Conservation (phyloP, 2,329 filamentous ascomycete species). For the Pseudocercospora vitis region DNA sequence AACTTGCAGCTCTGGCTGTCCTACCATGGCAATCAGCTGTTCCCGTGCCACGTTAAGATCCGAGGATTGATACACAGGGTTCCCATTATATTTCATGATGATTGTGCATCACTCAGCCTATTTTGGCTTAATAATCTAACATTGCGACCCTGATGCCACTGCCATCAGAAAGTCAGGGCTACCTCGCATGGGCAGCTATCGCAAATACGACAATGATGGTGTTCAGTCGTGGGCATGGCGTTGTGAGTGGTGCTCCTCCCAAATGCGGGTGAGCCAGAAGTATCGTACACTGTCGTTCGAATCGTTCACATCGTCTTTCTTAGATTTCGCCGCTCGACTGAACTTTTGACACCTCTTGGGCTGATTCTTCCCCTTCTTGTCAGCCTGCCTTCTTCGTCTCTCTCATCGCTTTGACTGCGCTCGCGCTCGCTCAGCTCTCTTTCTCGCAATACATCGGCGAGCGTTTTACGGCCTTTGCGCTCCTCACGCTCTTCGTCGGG, state of each 20-base stretch:
- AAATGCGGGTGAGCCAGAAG: not conserved
- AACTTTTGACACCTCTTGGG: not conserved
- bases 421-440: constrained; percentile 29
- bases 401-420: constrained; percentile 20
- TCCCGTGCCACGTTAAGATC: not conserved
- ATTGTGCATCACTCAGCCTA: not conserved
- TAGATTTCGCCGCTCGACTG: not conserved
- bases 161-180: not conserved
- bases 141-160: not conserved
- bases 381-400: constrained; percentile 1
- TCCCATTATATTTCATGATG: not conserved
- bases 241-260: not conserved
- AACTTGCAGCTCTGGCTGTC: constrained; percentile 1
- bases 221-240: not conserved
- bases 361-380: not conserved
- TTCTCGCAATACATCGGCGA: constrained; percentile 33
- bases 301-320: constrained; percentile 6
- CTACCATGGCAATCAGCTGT: constrained; percentile 4
- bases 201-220: not conserved
- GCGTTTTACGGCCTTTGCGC: constrained; percentile 37
- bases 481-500: constrained; percentile 44
- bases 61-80: not conserved
- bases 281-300: constrained; percentile 9
- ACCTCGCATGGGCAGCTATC: no score
- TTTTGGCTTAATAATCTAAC: not conserved